These are phyloP conservation scores for Delonix regia DNA, from an alignment of 306 rosid genomes.

Conservation along the genomic window DNA sequence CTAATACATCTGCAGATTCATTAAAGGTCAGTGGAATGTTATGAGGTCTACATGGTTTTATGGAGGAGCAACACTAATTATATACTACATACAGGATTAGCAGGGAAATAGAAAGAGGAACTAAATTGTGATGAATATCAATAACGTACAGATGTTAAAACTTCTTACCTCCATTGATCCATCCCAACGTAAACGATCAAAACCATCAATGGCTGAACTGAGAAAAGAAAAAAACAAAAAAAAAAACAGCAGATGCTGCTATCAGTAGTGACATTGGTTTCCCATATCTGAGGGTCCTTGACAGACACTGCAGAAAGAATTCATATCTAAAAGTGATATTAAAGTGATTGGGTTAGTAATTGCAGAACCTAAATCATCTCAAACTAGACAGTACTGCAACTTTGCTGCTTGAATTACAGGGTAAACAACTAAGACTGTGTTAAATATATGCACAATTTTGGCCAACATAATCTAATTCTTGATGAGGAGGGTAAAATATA, in stretches of 20 bases:
- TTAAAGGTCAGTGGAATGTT: conserved; percentile 6
- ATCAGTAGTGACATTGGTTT: conserved; percentile 68
- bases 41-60: conserved; percentile 13
- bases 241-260: conserved; percentile 76
- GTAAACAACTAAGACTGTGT: background rate
- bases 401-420: background rate
- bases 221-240: conserved; percentile 42
- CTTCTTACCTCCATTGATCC: conserved; percentile 73
- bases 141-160: background rate
- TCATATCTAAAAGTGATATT: conserved; percentile 17
- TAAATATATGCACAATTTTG: background rate
- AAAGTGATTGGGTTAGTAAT: conserved; percentile 14
- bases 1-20: conserved; percentile 13
- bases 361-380: conserved; percentile 16
- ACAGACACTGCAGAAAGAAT: conserved; percentile 62
- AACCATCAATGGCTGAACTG: conserved; percentile 82
- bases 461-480: background rate
- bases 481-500: background rate
- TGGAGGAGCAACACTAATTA: conserved; percentile 16
- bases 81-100: too few relatives aligned
- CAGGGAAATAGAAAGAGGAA: background rate
- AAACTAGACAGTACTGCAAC: conserved; percentile 9
- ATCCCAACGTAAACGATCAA: conserved; percentile 85
- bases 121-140: background rate
- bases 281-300: conserved; percentile 71